Evolutionary conservation across 805 yeast genomes (phyloP), one percentile per base, ranked within the genome.

Genomic region (Brettanomyces bruxellensis): DNA sequence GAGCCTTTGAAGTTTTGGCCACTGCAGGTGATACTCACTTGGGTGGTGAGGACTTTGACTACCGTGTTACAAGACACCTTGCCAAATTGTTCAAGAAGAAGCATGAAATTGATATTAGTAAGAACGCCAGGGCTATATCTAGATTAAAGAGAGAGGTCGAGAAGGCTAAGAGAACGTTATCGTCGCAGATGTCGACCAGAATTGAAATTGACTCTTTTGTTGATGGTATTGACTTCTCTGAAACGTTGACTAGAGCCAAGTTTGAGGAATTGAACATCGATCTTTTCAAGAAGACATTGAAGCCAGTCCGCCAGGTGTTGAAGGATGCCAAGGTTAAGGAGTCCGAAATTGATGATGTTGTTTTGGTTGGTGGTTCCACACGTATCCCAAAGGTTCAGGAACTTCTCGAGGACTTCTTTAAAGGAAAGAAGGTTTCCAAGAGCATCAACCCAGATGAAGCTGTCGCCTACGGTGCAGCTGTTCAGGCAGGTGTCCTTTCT

Each of bases 371-470:
- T 77, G 99, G 99, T 71, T 91, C 99, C 38, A 93, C 99, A 47
- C 87, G 98, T 79, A 93, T 91, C 73, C 99, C 98, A 72, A 93
- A 89, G 78, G 91, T 91, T 58, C 98, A 90, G 75, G 85, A 86
- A 72, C 77, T 91, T 61, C 78, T 91, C 57, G 95, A 91, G 72
- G 78, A 83, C 54, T 89, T 71, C 79, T 91, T 91, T 66, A 81
- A 84, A 62, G 96, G 96, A 61, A 91, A 93, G 78, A 89, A 89
- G 72, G 91, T 95, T 55, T 87, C 95, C 57, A 91, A 90, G 79
- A 91, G 96, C 61, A 91, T 91, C 64, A 91, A 91, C 76, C 98
- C 99, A 53, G 99, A 91, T 73, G 99, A 91, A 77, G 99, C 99
- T 67, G 98, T 91, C 63, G 99, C 98, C 40, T 91, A 83, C 61